These are phyloP conservation scores for Omphalotus olearius DNA, from an alignment of 1,284 basidiomycete species.

Conservation along the genomic window DNA sequence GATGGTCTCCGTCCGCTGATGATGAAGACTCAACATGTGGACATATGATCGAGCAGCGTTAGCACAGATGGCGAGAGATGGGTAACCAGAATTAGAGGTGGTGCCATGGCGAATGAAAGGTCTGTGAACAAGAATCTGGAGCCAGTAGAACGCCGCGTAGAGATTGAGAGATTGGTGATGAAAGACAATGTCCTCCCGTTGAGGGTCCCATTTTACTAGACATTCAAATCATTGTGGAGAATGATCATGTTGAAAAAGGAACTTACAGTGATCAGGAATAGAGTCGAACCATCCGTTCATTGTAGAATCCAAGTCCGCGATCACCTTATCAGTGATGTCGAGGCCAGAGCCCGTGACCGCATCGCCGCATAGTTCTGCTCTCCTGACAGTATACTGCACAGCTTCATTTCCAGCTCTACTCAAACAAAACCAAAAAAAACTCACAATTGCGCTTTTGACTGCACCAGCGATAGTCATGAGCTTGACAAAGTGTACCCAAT, in stretches of 20 bases:
- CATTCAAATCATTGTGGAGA: not conserved
- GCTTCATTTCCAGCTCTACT: too few species aligned
- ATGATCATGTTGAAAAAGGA: not conserved
- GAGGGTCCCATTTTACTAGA: conserved; percentile 60
- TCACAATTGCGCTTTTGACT: conserved; percentile 4
- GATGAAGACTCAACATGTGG: conserved; percentile 37
- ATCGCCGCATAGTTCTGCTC: conserved; percentile 33
- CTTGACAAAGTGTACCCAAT: conserved; percentile 6
- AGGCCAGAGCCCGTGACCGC: conserved; percentile 36
- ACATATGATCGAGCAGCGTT: conserved; percentile 44
- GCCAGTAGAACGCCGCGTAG: conserved; percentile 54
- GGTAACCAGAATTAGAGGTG: conserved; percentile 29
- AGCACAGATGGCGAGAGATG: conserved; percentile 17
- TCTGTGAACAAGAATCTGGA: conserved; percentile 49
- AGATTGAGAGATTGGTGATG: conserved; percentile 61
- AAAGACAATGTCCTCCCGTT: conserved; percentile 39
- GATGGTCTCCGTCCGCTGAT: not conserved
- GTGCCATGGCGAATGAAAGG: conserved; percentile 39
- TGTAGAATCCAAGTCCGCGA: conserved; percentile 52
- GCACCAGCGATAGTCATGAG: conserved; percentile 3
- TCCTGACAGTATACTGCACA: conserved; percentile 51
- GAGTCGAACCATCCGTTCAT: conserved; percentile 58
- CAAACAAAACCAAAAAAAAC: not conserved
- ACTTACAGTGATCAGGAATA: conserved; percentile 45
- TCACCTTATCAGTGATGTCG: conserved; percentile 45